phyloP scores from a whole-genome alignment of 225 moss, liverwort and hornwort species.

The Polytrichum commune region DNA sequence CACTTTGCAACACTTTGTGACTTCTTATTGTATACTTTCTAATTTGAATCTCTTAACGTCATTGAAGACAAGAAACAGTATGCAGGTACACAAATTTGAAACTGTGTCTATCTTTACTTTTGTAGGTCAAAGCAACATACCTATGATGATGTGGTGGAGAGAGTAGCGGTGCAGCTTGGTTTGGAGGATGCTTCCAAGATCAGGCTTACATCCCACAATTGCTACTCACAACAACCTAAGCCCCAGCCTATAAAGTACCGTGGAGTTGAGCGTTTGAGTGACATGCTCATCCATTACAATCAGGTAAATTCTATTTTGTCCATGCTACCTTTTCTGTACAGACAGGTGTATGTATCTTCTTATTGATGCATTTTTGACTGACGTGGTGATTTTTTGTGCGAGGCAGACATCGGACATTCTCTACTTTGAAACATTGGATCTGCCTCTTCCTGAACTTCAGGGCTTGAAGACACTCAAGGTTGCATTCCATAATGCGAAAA shows the following conservation, averaged over 20 bases:
- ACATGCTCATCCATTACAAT: conserved; percentile 75
- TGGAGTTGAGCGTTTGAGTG: conserved; percentile 59
- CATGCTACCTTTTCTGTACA: no score
- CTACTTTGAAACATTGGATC: conserved; percentile 69
- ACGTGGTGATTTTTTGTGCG: conserved; percentile 4
- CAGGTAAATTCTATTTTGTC: conserved; percentile 26
- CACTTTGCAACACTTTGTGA: no score
- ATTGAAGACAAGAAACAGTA: no score
- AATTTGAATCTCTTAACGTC: no score
- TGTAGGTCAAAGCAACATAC: conserved; percentile 68
- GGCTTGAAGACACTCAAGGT: conserved; percentile 74
- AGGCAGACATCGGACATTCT: conserved; percentile 62
- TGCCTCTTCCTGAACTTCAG: conserved; percentile 60
- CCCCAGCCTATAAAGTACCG: conserved; percentile 62
- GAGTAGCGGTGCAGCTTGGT: conserved; percentile 47
- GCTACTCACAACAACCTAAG: conserved; percentile 74
- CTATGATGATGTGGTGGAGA: conserved; percentile 76
- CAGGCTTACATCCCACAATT: conserved; percentile 70
- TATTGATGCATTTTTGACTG: neutral
- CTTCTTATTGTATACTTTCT: no score
- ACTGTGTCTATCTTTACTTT: neutral
- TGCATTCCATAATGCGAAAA: conserved; percentile 60
- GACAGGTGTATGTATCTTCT: neutral
- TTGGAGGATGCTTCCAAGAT: conserved; percentile 63
- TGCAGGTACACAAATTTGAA: no score